Percentiles rank a stretch among this genome's conserved stretches.
These are phyloP conservation scores for Osmanthus fragrans DNA, from an alignment of 257 asterid genomes.

Conservation along the genomic window DNA sequence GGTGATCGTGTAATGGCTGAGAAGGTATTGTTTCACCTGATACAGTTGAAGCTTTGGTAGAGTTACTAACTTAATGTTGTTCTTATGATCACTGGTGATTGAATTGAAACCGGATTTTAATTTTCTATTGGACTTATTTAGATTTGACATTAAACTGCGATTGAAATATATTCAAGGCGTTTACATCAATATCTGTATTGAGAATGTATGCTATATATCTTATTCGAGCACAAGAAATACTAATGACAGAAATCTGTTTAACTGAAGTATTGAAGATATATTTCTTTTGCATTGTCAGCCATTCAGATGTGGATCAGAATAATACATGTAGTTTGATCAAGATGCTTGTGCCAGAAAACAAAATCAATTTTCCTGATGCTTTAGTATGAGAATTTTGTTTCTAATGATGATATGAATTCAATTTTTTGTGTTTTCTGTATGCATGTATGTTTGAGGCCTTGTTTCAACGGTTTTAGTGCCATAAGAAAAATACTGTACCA, in stretches of 20 bases:
- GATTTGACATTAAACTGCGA: background rate
- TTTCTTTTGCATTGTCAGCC: constrained; percentile 23
- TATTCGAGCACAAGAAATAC: background rate
- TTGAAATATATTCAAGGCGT: background rate
- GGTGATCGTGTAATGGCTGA: constrained; percentile 91
- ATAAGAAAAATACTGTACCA: background rate
- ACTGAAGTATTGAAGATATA: constrained; percentile 9
- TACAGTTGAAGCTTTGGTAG: background rate
- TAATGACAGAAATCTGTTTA: background rate
- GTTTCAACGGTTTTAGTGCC: constrained; percentile 2
- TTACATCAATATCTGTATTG: background rate
- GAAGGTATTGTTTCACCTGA: constrained; percentile 55
- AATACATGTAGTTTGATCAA: constrained; percentile 24
- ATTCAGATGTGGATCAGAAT: constrained; percentile 9
- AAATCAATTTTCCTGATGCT: constrained; percentile 21
- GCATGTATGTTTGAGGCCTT: background rate
- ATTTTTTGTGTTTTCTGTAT: background rate
- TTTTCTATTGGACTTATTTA: background rate
- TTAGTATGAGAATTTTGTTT: constrained; percentile 13
- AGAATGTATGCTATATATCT: background rate
- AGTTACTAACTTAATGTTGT: background rate
- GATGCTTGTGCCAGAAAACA: constrained; percentile 26
- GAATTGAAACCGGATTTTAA: background rate
- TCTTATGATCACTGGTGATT: background rate
- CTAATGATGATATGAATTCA: background rate